Base-by-base conservation (phyloP, 768 basidiomycete species). In the Panellus pusillus region DNA sequence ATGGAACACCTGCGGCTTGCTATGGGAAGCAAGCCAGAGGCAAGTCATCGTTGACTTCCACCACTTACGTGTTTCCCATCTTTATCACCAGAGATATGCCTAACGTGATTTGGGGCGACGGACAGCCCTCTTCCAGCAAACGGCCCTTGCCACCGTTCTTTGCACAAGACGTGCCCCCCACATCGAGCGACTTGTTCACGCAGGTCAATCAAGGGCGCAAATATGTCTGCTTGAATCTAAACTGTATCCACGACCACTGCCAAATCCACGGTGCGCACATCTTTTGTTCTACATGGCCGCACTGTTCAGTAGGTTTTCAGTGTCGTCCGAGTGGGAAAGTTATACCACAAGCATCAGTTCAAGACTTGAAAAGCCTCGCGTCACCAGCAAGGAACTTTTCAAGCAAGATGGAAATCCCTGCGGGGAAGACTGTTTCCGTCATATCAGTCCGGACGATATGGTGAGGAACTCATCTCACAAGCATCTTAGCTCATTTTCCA, bases 1-100 rank as follows among this genome's bases (percentile, higher is more conserved):
- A 37, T 6, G 35, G 55, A 1, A n/a, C n/a, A n/a, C n/a, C n/a
- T 56, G 66, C 14, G 81, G 81, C 4, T 62, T 82, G 17, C 39
- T 80, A 2, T 78, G 75, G 75, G 72, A 73, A 1, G 56, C 55
- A 7, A 50, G 44, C 32, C 54, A 55, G 17, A n/a, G n/a, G n/a
- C n/a, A n/a, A n/a, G n/a, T n/a, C n/a, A n/a, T n/a, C n/a, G n/a
- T n/a, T n/a, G n/a, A n/a, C n/a, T n/a, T n/a, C n/a, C n/a, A n/a
- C n/a, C n/a, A n/a, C n/a, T n/a, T n/a, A n/a, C n/a, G n/a, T n/a
- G n/a, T n/a, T n/a, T n/a, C n/a, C n/a, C n/a, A n/a, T n/a, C n/a
- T n/a, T n/a, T n/a, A n/a, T n/a, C n/a, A n/a, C n/a, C n/a, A 55
- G 44, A 29, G 48, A 51, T 20, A 7, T 47, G 6, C 55, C 32